Evolutionary conservation across 176 grass and related monocot genomes (phyloP).

Genomic region (Hordeum marinum): DNA sequence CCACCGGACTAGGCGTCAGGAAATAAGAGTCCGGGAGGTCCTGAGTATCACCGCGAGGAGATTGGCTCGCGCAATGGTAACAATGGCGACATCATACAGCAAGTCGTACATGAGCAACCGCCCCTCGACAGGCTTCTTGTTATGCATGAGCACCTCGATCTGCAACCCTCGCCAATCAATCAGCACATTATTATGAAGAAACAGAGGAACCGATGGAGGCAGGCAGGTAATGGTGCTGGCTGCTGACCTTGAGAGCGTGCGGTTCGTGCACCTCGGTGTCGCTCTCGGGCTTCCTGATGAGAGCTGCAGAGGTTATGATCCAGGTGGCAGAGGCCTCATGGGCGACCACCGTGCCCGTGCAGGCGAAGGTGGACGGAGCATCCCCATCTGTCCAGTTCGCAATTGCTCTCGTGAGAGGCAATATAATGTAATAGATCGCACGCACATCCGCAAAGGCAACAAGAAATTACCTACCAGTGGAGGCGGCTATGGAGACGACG

Average conservation of each 20-base stretch:
- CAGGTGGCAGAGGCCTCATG: neutral
- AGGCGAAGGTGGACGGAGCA: neutral
- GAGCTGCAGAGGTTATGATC: constrained; percentile 8
- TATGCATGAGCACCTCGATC: neutral
- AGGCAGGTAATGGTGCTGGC: neutral
- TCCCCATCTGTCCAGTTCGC: neutral
- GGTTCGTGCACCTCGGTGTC: neutral
- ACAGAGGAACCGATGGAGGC: neutral
- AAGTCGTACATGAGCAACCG: neutral
- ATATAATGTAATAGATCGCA: neutral
- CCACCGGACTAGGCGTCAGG: neutral
- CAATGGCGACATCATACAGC: neutral
- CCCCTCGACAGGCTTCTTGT: neutral
- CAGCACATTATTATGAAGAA: neutral
- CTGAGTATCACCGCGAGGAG: neutral
- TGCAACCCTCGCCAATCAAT: neutral
- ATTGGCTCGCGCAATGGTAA: neutral
- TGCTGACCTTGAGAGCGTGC: neutral
- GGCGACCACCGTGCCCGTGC: constrained; percentile 1
- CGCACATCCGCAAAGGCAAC: neutral
- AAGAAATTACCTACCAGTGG: neutral
- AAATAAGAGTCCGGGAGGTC: neutral
- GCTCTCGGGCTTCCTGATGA: neutral
- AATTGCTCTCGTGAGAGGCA: neutral
- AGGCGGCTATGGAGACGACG: neutral